Evolutionary conservation across 352 stramenopile genomes (phyloP).

Genomic region (Phytophthora podocarpi): DNA sequence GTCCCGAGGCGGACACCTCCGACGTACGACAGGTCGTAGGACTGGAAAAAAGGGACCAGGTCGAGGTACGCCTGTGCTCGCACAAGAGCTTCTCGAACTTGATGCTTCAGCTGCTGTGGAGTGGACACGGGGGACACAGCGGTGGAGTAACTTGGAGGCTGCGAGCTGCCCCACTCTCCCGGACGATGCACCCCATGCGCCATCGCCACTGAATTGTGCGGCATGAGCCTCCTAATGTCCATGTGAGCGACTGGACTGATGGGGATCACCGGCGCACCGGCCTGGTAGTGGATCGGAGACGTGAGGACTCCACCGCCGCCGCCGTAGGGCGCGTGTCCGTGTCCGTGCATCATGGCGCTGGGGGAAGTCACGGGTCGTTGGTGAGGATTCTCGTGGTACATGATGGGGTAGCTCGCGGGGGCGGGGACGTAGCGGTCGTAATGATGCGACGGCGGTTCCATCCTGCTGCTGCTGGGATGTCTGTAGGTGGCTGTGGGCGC

Average conservation of each 20-base stretch:
- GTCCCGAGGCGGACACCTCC: conserved; percentile 44
- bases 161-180: conserved; percentile 9
- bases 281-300: conserved; percentile 35
- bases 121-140: conserved; percentile 15
- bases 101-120: conserved; percentile 40
- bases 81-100: conserved; percentile 55
- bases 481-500: conserved; percentile 13
- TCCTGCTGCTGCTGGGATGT: conserved; percentile 6
- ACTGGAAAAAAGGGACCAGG: conserved; percentile 53
- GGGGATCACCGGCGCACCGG: conserved; percentile 23
- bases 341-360: conserved; percentile 9
- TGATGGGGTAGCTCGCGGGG: conserved; percentile 8
- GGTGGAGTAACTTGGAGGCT: conserved; percentile 7
- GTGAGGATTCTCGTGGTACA: conserved; percentile 14
- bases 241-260: conserved; percentile 35
- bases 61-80: conserved; percentile 52
- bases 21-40: conserved; percentile 44
- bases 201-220: neutral
- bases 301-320: conserved; percentile 16
- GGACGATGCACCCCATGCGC: conserved; percentile 3
- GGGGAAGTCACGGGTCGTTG: conserved; percentile 24
- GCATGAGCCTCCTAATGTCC: neutral
- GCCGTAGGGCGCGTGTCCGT: conserved; percentile 17
- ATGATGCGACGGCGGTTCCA: conserved; percentile 10
- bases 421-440: conserved; percentile 9